Evolutionary conservation across 2,329 filamentous ascomycete genomes (phyloP), one percentile per base, ranked within the genome.

Genomic region (Zarea fungicola): DNA sequence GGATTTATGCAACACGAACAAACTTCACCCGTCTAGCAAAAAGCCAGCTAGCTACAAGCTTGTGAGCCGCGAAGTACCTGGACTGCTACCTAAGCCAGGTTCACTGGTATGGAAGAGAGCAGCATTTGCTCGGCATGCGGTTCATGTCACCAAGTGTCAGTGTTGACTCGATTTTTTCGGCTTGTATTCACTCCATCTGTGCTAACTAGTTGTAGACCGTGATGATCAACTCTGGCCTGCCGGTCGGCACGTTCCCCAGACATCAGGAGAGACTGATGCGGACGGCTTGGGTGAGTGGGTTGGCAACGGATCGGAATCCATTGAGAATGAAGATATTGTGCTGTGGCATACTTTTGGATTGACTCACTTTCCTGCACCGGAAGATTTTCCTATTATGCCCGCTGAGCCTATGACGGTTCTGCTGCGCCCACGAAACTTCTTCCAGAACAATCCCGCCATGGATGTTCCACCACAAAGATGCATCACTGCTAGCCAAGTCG

Each of bases 311-410:
- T n/a, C n/a, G n/a, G n/a, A n/a, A n/a, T n/a, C n/a, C 55, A 69
- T 74, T 6, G 67, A 72, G 40, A 73, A 81, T 55, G 68, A 71
- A 4, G 72, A 76, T 51, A 66, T 77, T 45, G 74, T 79, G 14
- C 66, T 77, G 37, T 79, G 73, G 70, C 63, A 75, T 10, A 71
- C 74, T 25, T 70, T 69, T 54, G 65, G 79, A 18, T 72, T 83
- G 42, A 83, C 79, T 29, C 80, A 83, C 56, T 75, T 83, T 22
- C 80, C 81, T 0, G 69, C 81, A 5, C 71, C 78, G 21, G 82
- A 85, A 58, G 82, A 85, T 58, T 85, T 84, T 64, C 82, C 82
- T 1, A 78, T 85, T 32, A 85, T 86, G 83, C 82, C 82, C 0
- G 76, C 74, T 56, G 82, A 85, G 63, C 74, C 67, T 13, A 59